Evolutionary conservation across 768 basidiomycete species (phyloP), one percentile per base, ranked within the genome.

Genomic region (Amanita molliuscula): DNA sequence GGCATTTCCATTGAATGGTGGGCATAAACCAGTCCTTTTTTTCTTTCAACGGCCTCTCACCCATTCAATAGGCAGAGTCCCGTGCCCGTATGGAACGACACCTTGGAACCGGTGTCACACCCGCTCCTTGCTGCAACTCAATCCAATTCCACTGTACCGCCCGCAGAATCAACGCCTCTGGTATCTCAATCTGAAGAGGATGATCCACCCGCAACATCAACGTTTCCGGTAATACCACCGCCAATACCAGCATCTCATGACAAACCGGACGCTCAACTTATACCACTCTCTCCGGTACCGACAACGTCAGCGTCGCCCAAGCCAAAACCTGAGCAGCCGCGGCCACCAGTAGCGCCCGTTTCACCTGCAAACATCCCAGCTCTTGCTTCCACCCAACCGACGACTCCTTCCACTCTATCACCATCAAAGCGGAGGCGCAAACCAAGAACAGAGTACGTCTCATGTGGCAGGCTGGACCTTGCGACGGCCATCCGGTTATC

Each of bases 401-500:
- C 33, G 20, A 11, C 33, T 15, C 21, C 45, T 0, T 5, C 20
- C 20, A 13, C 5, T 3, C 6, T 4, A 13, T 21, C 41, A 25
- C 5, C 23, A 1, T n/a, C 15, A 23, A 35, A 47, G n/a, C 34
- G 23, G 25, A 47, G n/a, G 23, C 34, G 23, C 9, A 28, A 45
- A 31, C 11, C 11, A 2, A 45, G 9, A 20, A 15, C 10, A 7
- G 11, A 18, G 23, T 35, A 10, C 20, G 9, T 47, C 20, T 35
- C 46, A 25, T 25, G 23, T 21, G 46, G 34, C 15, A 13, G 7
- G 2, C 34, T 48, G n/a, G 37, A 48, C 36, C 38, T 48, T 6
- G 48, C 48, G 31, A 48, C 48, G 26, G 48, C 48, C n/a, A 48
- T 48, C 37, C 36, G 31, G 29, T 5, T 48, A 5, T 48, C 48